Evolutionary conservation across 1,284 basidiomycete genomes (phyloP), one percentile per base, ranked within the genome.

Genomic region (Neonothopanus nambi): DNA sequence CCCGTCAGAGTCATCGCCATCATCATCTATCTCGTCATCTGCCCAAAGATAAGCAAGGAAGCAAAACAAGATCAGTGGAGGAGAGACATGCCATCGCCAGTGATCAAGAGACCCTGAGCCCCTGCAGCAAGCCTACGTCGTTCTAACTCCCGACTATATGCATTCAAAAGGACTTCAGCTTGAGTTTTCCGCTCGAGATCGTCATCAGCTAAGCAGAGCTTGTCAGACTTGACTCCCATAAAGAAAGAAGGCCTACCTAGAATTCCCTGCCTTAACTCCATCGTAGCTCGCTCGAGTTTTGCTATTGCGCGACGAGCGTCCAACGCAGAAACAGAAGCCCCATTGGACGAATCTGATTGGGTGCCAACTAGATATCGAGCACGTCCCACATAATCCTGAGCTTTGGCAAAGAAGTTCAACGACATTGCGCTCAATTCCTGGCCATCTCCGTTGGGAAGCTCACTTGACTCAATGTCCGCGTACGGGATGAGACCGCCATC

Each of bases 241-340:
- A 11, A 23, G 17, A 28, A 24, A 26, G 17, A 48, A 39, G 23
- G 75, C 82, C 56, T 61, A 89, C 87, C 73, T 40, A 88, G 67
- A 57, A 93, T 80, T 4, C 92, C 91, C 58, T 83, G 78, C 52
- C 90, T 77, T 53, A 94, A 65, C 64, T 93, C 91, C 49, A 77
- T 83, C 7, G 88, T 89, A 13, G 91, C 91, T 30, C 87, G 77
- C 67, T 93, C 90, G 23, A 94, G 76, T 67, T 91, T 91, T 9
- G 85, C 85, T 54, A 91, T 89, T 15, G 80, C 76, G 47, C 88
- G 82, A 40, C 87, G 79, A 38, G 79, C 77, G 55, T 91, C 87
- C 9, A 83, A 69, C 5, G 79, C 73, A 30, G 83, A 80, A 28
- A 66, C 61, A 2, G 63, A 59, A 9, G 70, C 70, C 5, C 26